Conservation (phyloP, 441 rosid species). For the Metrosideros polymorpha region DNA sequence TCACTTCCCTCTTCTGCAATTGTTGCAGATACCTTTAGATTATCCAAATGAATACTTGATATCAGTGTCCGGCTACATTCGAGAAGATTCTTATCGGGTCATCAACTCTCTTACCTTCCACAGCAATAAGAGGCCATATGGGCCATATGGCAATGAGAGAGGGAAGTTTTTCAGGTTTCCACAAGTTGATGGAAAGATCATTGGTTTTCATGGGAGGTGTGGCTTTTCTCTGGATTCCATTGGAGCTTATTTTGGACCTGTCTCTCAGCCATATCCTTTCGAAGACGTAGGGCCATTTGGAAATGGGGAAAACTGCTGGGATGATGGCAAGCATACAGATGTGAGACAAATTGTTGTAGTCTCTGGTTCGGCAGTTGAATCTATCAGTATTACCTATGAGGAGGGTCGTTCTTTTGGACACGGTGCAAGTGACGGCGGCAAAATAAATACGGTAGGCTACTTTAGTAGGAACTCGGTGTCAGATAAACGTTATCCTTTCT, state of each 20-base stretch:
- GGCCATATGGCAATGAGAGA: neutral
- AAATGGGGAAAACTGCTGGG: neutral
- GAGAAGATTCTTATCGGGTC: neutral
- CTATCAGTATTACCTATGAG: neutral
- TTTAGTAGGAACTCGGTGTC: neutral
- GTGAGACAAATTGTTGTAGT: neutral
- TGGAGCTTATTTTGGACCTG: neutral
- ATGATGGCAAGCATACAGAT: neutral
- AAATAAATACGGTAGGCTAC: neutral
- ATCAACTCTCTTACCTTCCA: neutral
- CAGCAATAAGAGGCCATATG: neutral
- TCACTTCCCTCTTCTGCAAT: neutral
- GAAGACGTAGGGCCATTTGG: neutral
- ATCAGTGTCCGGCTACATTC: neutral
- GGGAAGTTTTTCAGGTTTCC: neutral
- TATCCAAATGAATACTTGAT: neutral
- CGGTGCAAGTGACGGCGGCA: neutral
- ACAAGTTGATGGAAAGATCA: neutral
- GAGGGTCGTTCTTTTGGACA: neutral
- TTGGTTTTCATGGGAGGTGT: neutral
- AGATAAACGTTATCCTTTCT: neutral
- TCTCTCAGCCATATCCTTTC: neutral
- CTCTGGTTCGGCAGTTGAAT: neutral
- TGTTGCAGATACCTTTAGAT: neutral
- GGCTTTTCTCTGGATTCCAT: neutral